Percentiles rank a stretch among this genome's conserved stretches.
Evolutionary conservation across 345 rosid genomes (phyloP).

Genomic region (Populus euphratica): DNA sequence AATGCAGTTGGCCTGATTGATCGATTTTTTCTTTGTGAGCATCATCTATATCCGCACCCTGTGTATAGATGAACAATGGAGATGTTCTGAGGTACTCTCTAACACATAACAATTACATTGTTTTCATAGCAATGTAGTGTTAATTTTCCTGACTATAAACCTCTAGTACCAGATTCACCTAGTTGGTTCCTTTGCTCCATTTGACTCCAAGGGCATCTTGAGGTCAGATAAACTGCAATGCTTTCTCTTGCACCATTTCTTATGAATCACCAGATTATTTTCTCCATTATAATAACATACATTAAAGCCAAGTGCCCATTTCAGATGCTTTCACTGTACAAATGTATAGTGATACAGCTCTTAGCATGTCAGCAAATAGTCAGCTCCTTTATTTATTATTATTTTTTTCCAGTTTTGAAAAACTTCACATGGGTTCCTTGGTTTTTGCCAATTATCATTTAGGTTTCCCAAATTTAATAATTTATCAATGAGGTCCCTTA

Average conservation of each 20-base stretch:
- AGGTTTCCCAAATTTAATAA: too few relatives aligned
- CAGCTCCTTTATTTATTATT: too few relatives aligned
- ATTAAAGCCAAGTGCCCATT: neutral
- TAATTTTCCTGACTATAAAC: slow-evolving; percentile 60
- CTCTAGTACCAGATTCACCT: slow-evolving; percentile 52
- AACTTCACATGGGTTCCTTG: too few relatives aligned
- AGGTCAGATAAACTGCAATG: slow-evolving; percentile 29
- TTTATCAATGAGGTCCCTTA: neutral
- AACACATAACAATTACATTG: neutral
- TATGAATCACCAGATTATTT: neutral
- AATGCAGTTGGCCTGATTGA: slow-evolving; percentile 56
- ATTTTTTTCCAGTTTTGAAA: neutral
- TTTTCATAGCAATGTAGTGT: slow-evolving; percentile 53
- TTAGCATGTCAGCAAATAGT: neutral
- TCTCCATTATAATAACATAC: neutral
- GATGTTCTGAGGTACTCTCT: slow-evolving; percentile 5
- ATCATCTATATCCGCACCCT: slow-evolving; percentile 52
- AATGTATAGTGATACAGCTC: neutral
- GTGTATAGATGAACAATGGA: slow-evolving; percentile 55
- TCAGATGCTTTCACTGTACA: neutral
- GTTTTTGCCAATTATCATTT: too few relatives aligned
- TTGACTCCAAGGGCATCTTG: slow-evolving; percentile 60
- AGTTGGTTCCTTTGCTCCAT: slow-evolving; percentile 58
- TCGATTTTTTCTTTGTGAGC: slow-evolving; percentile 44
- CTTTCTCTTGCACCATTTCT: neutral